Evolutionary conservation across 2,329 filamentous ascomycete genomes (phyloP), one percentile per base, ranked within the genome.

Genomic region (Apiospora sp.): DNA sequence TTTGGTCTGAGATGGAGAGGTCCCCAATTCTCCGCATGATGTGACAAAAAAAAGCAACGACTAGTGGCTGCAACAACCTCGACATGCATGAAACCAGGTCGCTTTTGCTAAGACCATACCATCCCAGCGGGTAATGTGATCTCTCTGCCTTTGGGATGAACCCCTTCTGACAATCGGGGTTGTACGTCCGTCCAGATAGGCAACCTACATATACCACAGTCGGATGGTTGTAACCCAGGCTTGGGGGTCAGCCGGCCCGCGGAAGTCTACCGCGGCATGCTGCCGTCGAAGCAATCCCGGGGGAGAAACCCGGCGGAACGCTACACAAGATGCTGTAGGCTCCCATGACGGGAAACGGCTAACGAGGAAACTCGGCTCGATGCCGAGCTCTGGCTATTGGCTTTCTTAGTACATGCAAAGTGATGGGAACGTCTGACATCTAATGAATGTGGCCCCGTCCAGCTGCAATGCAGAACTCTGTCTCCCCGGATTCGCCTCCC

Each of bases 301-400:
- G 54, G 22, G 34, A 12, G 19, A 19, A 64, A 37, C 34, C 19
- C 19, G 58, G 58, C 58, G 58, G 58, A 41, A 64, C 34, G 58
- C 58, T 41, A 64, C 58, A 64, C 58, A 64, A 64, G 58, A 64
- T 64, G 58, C 30, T 64, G 58, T 64, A 64, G 19, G 58, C 22
- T 41, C n/a, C 58, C 58, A 41, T 64, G 58, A 41, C 58, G 58
- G 58, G 34, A 24, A n/a, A 64, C 30, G 34, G 34, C 8, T 34
- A 64, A 34, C 58, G 41, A 41, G 22, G 58, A 41, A 64, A n/a
- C 34, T 41, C 58, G 58, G 58, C 58, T 64, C 16, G 30, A 37
- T 61, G 30, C 54, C 54, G 30, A n/a, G 19, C 14, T 37, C 19
- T 41, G 12, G 34, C 58, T 37, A 64, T 41, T 64, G 58, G 30